Evolutionary conservation across 73 alveolate species (phyloP).

Genomic region (Tetrahymena elliotti): DNA sequence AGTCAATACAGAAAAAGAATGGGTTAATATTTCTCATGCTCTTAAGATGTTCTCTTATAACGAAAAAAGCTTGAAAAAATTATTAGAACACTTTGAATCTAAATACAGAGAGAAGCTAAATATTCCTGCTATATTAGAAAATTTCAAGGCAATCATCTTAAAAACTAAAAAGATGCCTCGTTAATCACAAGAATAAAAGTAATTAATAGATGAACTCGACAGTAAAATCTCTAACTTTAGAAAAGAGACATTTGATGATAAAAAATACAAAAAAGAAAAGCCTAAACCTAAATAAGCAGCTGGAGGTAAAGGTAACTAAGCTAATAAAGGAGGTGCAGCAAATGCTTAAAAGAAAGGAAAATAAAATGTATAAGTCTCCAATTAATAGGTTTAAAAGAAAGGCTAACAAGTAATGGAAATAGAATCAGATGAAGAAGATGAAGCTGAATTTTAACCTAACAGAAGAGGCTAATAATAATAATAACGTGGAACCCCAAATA

Average conservation of each 20-base stretch:
- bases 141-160: neutral
- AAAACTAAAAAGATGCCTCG: constrained; percentile 7
- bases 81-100: neutral
- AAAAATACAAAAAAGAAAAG: neutral
- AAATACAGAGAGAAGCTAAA: constrained; percentile 3
- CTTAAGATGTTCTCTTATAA: constrained; percentile 1
- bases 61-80: constrained; percentile 11
- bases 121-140: neutral
- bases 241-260: neutral
- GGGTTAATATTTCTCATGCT: constrained; percentile 41
- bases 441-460: neutral
- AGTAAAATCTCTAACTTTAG: neutral
- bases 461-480: neutral
- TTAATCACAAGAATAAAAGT: neutral
- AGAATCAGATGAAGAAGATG: neutral
- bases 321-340: neutral
- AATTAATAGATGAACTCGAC: constrained; percentile 9
- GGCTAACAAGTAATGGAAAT: neutral
- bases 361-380: neutral
- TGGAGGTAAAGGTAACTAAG: neutral
- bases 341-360: neutral
- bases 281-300: neutral
- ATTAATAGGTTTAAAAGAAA: neutral
- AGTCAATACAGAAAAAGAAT: constrained; percentile 19
- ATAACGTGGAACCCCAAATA: neutral